Base-by-base conservation (phyloP, 2,329 filamentous ascomycete species). In the Coccinonectria pachysandricola region DNA sequence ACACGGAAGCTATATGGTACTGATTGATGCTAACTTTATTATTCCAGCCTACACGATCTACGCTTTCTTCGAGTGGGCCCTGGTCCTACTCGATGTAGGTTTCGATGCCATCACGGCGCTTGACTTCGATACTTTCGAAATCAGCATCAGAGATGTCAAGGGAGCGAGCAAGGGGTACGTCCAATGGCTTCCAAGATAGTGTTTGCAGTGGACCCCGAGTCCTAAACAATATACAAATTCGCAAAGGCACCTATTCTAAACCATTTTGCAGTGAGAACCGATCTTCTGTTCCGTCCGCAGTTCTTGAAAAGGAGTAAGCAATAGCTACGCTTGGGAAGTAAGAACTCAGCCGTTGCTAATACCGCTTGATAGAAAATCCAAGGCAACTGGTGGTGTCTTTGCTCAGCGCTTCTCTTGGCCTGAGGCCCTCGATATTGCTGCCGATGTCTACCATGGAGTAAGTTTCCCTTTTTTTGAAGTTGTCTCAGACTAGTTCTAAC, bases 121-220 rank as follows among this genome's bases (percentile, higher is more conserved):
- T 46, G 91, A 98, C 62, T 98, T 96, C 62, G 69, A 77, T 37
- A 75, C 79, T 28, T 82, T 96, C 50, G 88, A 96, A 55, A 63
- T 98, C 47, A 69, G 86, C 43, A 68, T 98, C 39, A 84, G 75
- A 64, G 88, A 96, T 62, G 71, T 87, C 42, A 88, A 86, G 63
- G 87, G 86, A 40, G 62, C 79, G 51, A 91, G 82, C 68, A 87
- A 88, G 83, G 87, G 88, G 91, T 98, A 98, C 73, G 91, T 98
- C 64, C 75, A 78, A 64, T 80, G 80, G 80, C 86, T 95, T 71
- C 88, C 88, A 45, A 84, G 75, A 65, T 95, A 87, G 72, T 50
- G 39, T 47, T 43, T 45, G 40, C 50, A 37, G 51, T 52, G n/a
- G n/a, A n/a, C n/a, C 17, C 49, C 51, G 35, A 32, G 25, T 39